Conservation (phyloP, 345 rosid species). For the Melaleuca alternifolia region DNA sequence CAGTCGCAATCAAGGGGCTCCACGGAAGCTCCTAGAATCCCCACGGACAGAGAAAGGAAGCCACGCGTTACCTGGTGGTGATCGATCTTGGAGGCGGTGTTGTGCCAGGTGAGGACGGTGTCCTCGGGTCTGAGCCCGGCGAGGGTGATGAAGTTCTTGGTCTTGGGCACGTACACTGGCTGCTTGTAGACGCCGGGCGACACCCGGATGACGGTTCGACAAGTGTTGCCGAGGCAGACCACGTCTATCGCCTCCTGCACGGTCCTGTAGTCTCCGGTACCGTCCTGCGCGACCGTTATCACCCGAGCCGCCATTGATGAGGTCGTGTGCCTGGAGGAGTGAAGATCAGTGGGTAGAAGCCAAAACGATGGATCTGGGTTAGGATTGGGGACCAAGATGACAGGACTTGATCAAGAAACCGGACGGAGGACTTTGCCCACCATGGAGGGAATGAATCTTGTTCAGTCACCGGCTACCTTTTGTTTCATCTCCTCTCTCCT, state of each 20-base stretch:
- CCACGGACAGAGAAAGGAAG: neutral
- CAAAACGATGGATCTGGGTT: neutral
- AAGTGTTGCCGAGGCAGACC: slow-evolving; percentile 64
- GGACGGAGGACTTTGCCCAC: neutral
- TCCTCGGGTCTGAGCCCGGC: slow-evolving; percentile 68
- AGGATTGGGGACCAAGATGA: neutral
- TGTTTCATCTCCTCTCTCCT: too few species aligned
- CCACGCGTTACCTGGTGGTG: slow-evolving; percentile 62
- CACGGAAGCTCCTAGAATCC: neutral
- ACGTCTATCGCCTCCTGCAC: slow-evolving; percentile 83
- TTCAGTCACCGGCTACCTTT: too few species aligned
- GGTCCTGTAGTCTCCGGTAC: slow-evolving; percentile 53
- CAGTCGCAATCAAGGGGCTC: neutral
- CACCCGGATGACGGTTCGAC: slow-evolving; percentile 65
- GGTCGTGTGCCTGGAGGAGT: neutral
- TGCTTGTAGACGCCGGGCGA: slow-evolving; percentile 73
- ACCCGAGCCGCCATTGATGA: slow-evolving; percentile 40
- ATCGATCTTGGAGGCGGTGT: slow-evolving; percentile 68
- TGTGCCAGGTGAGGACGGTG: slow-evolving; percentile 77
- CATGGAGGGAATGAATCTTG: neutral
- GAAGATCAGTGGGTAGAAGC: neutral
- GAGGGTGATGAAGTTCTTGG: slow-evolving; percentile 80
- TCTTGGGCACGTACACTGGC: slow-evolving; percentile 83
- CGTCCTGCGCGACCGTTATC: slow-evolving; percentile 69
- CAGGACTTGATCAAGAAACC: neutral